Base-by-base conservation (phyloP, 768 basidiomycete species). In the Tremella mesenterica region DNA sequence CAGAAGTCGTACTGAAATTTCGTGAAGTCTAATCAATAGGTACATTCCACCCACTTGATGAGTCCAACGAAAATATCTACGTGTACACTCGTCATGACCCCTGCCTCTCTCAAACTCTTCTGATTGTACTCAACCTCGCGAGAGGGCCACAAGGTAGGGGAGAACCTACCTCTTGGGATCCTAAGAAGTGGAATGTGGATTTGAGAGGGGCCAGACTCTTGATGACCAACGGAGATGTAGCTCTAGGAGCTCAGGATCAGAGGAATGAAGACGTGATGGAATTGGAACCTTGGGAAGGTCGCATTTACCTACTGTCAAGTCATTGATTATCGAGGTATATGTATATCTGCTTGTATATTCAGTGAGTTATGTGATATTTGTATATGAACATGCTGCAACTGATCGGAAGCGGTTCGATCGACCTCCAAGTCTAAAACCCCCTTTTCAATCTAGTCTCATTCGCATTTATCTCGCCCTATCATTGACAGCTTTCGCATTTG, bases 31-130 rank as follows among this genome's bases (percentile, higher is more conserved):
- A 23, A 12, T 13, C 4, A n/a, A 82, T 81, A 63, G 85, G 85
- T 14, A 76, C 78, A 33, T 87, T 85, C 60, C 60, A 67, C 5
- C 76, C 81, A 29, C 65, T 83, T 3, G 75, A 79, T 7, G 64
- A 72, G 0, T 64, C 65, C 0, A 74, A 85, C 62, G 75, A 79
- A 25, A 60, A 77, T 25, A 77, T 82, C 20, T 81, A 85, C 50
- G 80, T 79, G 0, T 85, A 80, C 63, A 75, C 55, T 28, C 60
- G 63, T 9, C 28, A 60, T 34, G 56, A 65, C 49, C 30, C 53
- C 25, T 50, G 43, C 0, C 64, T 56, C 33, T 20, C 27, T 29
- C 56, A 64, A 2, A 75, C 69, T 1, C 49, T 74, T 20, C 48
- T 64, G 23, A 57, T 74, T 27, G 56, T 67, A 12, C 58, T 73